Evolutionary conservation across 2,329 filamentous ascomycete genomes (phyloP).

Genomic region (Cordyceps farinosa): DNA sequence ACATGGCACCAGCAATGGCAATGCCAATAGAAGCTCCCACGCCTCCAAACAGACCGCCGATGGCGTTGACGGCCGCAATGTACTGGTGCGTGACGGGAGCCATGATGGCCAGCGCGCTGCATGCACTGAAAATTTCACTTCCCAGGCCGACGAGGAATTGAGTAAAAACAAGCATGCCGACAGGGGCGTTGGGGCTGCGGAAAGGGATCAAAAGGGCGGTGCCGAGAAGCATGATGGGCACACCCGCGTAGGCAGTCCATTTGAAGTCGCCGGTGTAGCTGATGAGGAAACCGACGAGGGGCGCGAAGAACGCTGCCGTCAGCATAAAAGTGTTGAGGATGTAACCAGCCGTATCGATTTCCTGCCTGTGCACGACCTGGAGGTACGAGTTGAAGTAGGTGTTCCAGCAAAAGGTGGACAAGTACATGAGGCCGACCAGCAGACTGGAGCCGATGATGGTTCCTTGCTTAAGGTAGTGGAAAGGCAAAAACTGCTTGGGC

Average conservation of each 20-base stretch:
- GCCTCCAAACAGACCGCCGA: conserved; percentile 56
- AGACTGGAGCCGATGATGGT: conserved; percentile 47
- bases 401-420: conserved; percentile 42
- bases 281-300: conserved; percentile 45
- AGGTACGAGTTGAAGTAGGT: conserved; percentile 51
- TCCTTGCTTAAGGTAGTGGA: conserved; percentile 44
- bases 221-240: conserved; percentile 41
- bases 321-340: conserved; percentile 44
- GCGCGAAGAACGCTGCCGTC: conserved; percentile 43
- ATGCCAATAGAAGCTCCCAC: conserved; percentile 56
- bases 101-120: conserved; percentile 55
- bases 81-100: conserved; percentile 53
- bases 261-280: conserved; percentile 45
- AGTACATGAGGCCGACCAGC: conserved; percentile 37
- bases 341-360: conserved; percentile 39
- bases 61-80: conserved; percentile 53
- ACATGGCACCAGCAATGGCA: conserved; percentile 58
- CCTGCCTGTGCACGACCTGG: conserved; percentile 41
- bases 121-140: conserved; percentile 38
- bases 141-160: conserved; percentile 54
- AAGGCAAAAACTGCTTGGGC: conserved; percentile 55
- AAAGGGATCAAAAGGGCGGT: conserved; percentile 43
- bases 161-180: conserved; percentile 50
- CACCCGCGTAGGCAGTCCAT: conserved; percentile 38
- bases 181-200: conserved; percentile 33